Evolutionary conservation across 2,329 filamentous ascomycete species (phyloP).

Genomic region (Pseudogymnoascus sp.): DNA sequence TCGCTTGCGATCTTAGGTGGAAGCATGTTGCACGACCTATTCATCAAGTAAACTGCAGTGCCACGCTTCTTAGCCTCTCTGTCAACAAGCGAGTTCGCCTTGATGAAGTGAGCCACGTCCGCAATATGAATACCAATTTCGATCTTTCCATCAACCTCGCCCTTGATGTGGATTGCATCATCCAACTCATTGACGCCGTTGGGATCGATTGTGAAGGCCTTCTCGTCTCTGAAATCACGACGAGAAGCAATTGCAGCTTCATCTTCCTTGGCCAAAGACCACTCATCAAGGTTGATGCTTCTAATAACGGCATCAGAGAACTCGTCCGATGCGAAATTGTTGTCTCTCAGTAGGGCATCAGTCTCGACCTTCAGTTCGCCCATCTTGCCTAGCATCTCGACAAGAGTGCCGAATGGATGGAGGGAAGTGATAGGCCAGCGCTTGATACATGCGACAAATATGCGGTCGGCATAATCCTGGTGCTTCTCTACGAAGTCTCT

Average conservation of each 20-base stretch:
- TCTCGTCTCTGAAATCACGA: conserved; percentile 83
- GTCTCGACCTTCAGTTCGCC: conserved; percentile 96
- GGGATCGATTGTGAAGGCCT: conserved; percentile 85
- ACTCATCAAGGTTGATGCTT: conserved; percentile 86
- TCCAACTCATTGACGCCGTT: conserved; percentile 82
- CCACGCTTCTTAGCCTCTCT: conserved; percentile 97
- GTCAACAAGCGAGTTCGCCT: conserved; percentile 89
- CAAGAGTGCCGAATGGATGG: conserved; percentile 93
- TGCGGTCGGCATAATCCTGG: conserved; percentile 92
- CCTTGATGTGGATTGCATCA: conserved; percentile 87
- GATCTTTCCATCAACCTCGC: conserved; percentile 71
- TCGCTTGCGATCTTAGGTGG: conserved; percentile 78
- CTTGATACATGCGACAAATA: conserved; percentile 99
- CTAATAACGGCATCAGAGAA: conserved; percentile 94
- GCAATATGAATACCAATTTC: conserved; percentile 94
- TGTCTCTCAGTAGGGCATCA: conserved; percentile 90
- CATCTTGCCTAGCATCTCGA: conserved; percentile 95
- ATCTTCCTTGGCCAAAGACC: conserved; percentile 77
- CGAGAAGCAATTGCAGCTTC: conserved; percentile 64
- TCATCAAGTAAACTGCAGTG: conserved; percentile 89
- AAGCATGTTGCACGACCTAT: conserved; percentile 76
- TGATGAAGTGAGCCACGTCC: conserved; percentile 94
- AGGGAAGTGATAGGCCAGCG: conserved; percentile 99
- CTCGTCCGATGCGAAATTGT: conserved; percentile 96
- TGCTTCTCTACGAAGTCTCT: conserved; percentile 98